Evolutionary conservation across 345 rosid species (phyloP), one percentile per base, ranked within the genome.

Genomic region (Lumnitzera racemosa): DNA sequence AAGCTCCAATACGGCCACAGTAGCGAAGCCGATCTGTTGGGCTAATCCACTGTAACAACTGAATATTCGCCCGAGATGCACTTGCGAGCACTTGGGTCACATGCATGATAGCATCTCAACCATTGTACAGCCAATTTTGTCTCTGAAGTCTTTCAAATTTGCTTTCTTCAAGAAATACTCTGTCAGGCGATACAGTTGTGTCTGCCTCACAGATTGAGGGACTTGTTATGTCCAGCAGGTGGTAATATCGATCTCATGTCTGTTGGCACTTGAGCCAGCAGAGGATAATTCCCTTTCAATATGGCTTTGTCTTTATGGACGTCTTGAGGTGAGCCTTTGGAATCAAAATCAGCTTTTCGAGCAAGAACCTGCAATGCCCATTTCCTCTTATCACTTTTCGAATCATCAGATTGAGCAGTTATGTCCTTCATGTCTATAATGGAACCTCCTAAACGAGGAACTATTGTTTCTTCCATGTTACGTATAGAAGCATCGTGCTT

Each of bases 291-390:
- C 70, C 91, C 97, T 78, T 81, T 84, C 47, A 86, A 81, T 56
- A 67, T 70, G 3, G 80, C 86, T 71, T 60, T 73, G 61, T 79
- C 89, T 74, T 83, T 89, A 68, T 74, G 81, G 58, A 65, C 71
- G 36, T 77, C 94, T 63, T 74, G 62, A 29, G 72, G 58, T 67
- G 80, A 77, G 79, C 51, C 73, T 73, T 72, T 80, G 67, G 72
- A 70, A 50, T 76, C 78, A 67, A 74, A 79, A 58, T 88, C 85
- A 69, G 67, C 84, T 81, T 88, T 94, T 63, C 99, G 80, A 12
- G 99, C 97, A 75, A 94, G 99, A 68, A 94, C 84, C 76, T 87
- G 86, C 70, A 87, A 66, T 54, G 99, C 99, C 95, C 91, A 90
- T 72, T 90, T 90, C 65, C 90, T 86, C 80, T 86, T 90, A 79